Percentiles rank a stretch among this genome's conserved stretches.
phyloP scores from a whole-genome alignment of 805 yeast species.

The Millerozyma acaciae region DNA sequence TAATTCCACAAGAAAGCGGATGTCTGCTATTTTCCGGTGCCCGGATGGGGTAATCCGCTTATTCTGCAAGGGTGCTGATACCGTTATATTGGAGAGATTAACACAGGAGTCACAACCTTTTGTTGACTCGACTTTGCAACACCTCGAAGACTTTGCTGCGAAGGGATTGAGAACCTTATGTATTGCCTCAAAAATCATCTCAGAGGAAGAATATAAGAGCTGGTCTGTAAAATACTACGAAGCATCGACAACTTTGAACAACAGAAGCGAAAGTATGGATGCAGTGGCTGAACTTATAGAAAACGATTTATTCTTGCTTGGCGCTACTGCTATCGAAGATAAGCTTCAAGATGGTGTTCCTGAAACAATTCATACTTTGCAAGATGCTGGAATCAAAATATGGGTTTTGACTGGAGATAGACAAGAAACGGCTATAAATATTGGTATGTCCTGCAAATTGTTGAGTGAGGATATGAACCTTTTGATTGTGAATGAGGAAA shows the following conservation, averaged over 20 bases:
- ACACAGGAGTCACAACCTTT: constrained; percentile 65
- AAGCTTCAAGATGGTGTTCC: constrained; percentile 98
- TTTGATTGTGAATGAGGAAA: constrained; percentile 82
- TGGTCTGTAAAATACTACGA: constrained; percentile 69
- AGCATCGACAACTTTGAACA: constrained; percentile 77
- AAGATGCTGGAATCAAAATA: constrained; percentile 92
- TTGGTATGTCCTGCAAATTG: constrained; percentile 96
- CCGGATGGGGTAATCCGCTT: constrained; percentile 90
- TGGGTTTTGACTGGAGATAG: constrained; percentile 99
- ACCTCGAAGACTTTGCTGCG: constrained; percentile 93
- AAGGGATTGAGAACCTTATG: constrained; percentile 95
- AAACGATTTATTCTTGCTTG: constrained; percentile 69
- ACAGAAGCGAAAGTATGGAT: constrained; percentile 75
- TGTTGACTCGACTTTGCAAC: constrained; percentile 76
- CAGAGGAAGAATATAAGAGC: constrained; percentile 68
- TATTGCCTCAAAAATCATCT: constrained; percentile 76
- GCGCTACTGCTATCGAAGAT: constrained; percentile 98
- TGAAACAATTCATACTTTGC: constrained; percentile 90
- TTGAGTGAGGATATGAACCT: constrained; percentile 95
- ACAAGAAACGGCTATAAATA: constrained; percentile 97
- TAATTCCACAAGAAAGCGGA: constrained; percentile 94
- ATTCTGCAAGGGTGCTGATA: constrained; percentile 97
- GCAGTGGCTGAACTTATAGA: constrained; percentile 89
- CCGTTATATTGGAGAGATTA: constrained; percentile 86
- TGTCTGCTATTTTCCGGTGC: constrained; percentile 91